Base-by-base conservation (phyloP, 2,329 filamentous ascomycete species). In the Teratosphaeriaceae sp. region DNA sequence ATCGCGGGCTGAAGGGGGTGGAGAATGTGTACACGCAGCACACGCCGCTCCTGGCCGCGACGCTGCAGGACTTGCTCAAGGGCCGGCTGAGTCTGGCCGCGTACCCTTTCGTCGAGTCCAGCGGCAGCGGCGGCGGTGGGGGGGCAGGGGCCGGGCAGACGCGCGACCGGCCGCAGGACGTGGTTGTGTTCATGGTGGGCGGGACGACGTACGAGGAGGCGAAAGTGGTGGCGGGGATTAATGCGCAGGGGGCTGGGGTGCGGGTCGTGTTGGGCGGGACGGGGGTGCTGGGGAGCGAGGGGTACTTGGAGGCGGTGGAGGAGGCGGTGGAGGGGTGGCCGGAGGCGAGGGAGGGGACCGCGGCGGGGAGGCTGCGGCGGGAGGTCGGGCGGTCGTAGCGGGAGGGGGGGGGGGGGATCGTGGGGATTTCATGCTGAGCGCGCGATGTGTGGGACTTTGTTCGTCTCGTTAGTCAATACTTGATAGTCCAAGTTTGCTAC, bases 1-100 rank as follows among this genome's bases (percentile, higher is more conserved):
- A 94, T 59, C 56, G 62, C 20, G 92, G 92, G 0, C 74, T 98
- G 12, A 96, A 97, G 60, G 92, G 92, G 1, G 92, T 98, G 1
- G 94, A 98, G 64, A 98, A 98, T 56, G 92, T 98, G 21, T 98
- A 98, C 64, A 98, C 92, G 0, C 94, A 98, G 63, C 92, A 98
- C 64, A 94, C 88, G 5, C 88, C 94, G 0, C 76, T 88, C 18
- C 67, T 98, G 13, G 89, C 96, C 63, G 78, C 78, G 19, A 97
- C 88, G 0, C 69, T 98, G 15, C 90, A 96, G 61, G 90, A 90
- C 55, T 72, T 98, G 40, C 89, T 97, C 69, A 96, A 95, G 61
- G 94, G 92, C 0, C 80, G 85, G 22, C 67, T 98, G 45, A 84
- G 81, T 56, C 87, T 94, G 57, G 79, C 88, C 51, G 80, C 92